Base-by-base conservation (phyloP, 2,329 filamentous ascomycete species). In the Phaeosphaeriaceae sp. region DNA sequence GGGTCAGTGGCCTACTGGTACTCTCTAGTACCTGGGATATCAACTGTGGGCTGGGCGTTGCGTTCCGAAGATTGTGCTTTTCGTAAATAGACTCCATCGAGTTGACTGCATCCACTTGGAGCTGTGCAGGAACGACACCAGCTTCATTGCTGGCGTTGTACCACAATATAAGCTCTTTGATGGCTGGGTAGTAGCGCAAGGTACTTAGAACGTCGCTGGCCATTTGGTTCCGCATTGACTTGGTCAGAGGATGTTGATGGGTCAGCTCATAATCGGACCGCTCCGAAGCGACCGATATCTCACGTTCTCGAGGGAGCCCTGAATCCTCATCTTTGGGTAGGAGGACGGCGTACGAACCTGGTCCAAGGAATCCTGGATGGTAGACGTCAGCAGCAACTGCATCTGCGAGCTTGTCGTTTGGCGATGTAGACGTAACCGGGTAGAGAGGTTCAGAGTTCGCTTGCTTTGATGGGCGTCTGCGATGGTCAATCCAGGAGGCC, bases 81-180 rank as follows among this genome's bases (percentile, higher is more conserved):
- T 76, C 72, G 3, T 75, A 71, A 13, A 73, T 66, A n/a, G 62
- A 47, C 45, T 69, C 64, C 0, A 76, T 62, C 0, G 65, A 67
- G 25, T 70, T 67, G 44, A 80, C 65, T 6, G 73, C 68, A 40
- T 76, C 71, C 4, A 78, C 57, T 5, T 77, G 64, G 1, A 81
- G 62, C 25, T 75, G 73, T 1, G 71, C 69, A 2, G 79, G 70
- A 24, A 81, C 68, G 5, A 76, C 69, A 1, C 74, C 74, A 7
- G 72, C 67, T 59, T 78, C 72, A 22, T 71, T 74, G 19, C 51
- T 57, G 31, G 65, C 60, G 10, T 62, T 67, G 41, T 73, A 71
- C 59, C 63, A 63, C 15, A 67, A 17, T 0, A 75, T 54, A 2
- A 74, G 58, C 10, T 73, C 68, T 27, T 58, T 60, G 27, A 76